These are phyloP conservation scores for Pythium coloratum DNA, from an alignment of 352 stramenopile genomes.

Conservation along the genomic window DNA sequence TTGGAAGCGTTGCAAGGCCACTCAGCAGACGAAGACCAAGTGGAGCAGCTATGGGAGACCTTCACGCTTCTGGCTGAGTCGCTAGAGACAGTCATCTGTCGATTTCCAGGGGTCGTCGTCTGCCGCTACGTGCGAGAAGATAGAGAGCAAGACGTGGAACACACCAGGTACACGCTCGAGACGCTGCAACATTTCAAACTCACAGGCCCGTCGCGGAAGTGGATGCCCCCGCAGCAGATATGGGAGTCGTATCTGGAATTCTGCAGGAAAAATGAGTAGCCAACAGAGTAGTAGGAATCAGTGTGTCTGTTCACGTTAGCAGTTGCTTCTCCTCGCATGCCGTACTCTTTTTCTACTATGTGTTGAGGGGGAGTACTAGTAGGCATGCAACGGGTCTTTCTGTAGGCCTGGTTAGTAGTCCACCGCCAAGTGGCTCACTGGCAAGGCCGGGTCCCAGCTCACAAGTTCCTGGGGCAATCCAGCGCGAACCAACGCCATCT, in stretches of 20 bases:
- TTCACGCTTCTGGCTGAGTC: background rate
- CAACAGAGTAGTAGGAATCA: too few species aligned
- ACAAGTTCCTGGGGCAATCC: conserved; percentile 11
- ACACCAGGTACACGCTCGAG: background rate
- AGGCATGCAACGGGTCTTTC: background rate
- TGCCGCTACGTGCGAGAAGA: conserved; percentile 10
- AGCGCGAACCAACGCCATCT: conserved; percentile 1
- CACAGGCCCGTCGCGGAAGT: background rate
- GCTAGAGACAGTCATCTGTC: background rate
- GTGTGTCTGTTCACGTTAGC: too few species aligned
- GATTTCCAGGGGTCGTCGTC: background rate
- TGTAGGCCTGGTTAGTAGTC: background rate
- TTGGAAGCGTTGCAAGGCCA: background rate
- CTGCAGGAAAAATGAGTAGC: too few species aligned
- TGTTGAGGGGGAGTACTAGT: background rate
- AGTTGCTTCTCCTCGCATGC: too few species aligned
- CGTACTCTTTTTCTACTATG: background rate
- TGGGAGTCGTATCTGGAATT: background rate
- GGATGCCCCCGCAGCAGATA: background rate
- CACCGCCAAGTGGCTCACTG: background rate
- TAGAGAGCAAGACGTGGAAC: background rate
- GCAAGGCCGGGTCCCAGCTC: conserved; percentile 13
- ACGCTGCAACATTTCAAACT: background rate
- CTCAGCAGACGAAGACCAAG: background rate
- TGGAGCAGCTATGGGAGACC: background rate